Conservation (phyloP, 768 basidiomycete species). For the Russula lepida region DNA sequence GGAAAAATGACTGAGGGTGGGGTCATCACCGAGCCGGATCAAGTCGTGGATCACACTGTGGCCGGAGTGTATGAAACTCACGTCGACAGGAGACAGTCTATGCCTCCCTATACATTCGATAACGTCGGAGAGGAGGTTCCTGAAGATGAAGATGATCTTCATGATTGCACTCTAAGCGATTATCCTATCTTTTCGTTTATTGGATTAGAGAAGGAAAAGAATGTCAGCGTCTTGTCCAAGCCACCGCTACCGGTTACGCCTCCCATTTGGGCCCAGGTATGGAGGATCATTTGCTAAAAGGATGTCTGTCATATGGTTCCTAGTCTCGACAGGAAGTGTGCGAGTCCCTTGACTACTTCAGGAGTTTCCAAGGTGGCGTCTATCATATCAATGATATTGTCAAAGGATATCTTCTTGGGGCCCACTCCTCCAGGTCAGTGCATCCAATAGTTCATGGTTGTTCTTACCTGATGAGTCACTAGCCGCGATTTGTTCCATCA, state of each 20-base stretch:
- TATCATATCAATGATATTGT: conserved; percentile 53
- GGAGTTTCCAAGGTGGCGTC: conserved; percentile 74
- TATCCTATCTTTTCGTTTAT: not conserved
- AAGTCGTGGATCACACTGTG: not conserved
- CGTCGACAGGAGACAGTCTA: not conserved
- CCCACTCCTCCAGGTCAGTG: conserved; percentile 54
- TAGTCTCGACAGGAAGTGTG: conserved; percentile 82
- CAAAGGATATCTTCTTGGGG: conserved; percentile 71
- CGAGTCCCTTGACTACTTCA: conserved; percentile 68
- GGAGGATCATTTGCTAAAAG: conserved; percentile 3
- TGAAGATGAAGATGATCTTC: not conserved
- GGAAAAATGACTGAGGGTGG: not conserved
- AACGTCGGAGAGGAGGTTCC: not conserved
- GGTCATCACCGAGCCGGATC: not conserved
- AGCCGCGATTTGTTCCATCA: conserved; percentile 66
- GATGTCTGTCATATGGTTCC: conserved; percentile 4
- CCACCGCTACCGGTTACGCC: conserved; percentile 27
- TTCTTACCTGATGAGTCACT: conserved; percentile 11
- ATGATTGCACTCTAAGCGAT: not conserved
- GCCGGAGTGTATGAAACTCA: not conserved
- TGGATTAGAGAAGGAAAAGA: not conserved
- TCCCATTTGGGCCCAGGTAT: conserved; percentile 40
- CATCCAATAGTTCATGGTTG: not conserved
- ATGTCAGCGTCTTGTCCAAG: conserved; percentile 15
- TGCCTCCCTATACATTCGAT: not conserved